Conservation (phyloP, 208 protist species). For the Novymonas esmeraldas region DNA sequence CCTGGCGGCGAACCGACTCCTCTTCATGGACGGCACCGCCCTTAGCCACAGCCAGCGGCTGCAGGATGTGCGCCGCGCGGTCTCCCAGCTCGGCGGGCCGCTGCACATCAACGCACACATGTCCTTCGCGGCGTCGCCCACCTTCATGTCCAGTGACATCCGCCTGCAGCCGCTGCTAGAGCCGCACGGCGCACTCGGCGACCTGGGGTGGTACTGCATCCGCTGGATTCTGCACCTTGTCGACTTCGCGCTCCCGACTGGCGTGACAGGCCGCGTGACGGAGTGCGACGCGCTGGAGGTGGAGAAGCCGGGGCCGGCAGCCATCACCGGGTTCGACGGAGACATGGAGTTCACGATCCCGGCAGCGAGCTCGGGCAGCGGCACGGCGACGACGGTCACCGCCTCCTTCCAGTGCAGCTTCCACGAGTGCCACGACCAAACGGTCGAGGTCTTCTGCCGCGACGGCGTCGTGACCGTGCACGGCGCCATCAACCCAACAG, state of each 20-base stretch:
- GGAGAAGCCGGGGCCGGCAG: constrained; percentile 23
- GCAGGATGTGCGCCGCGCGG: constrained; percentile 40
- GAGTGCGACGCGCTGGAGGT: constrained; percentile 34
- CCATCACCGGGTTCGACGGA: constrained; percentile 66
- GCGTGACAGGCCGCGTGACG: constrained; percentile 52
- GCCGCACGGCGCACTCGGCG: constrained; percentile 67
- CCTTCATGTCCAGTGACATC: constrained; percentile 65
- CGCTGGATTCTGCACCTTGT: constrained; percentile 70
- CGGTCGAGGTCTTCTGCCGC: constrained; percentile 48
- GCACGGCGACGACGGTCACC: constrained; percentile 19
- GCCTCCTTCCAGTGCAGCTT: constrained; percentile 73
- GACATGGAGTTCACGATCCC: constrained; percentile 49
- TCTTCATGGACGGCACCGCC: constrained; percentile 77
- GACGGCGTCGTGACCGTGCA: constrained; percentile 58
- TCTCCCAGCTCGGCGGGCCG: constrained; percentile 39
- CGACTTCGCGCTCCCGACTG: constrained; percentile 53
- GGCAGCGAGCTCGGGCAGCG: background rate
- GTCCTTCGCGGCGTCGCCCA: constrained; percentile 47
- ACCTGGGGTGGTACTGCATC: constrained; percentile 83
- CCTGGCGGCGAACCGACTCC: constrained; percentile 45
- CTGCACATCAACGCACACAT: constrained; percentile 59
- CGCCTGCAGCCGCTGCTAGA: constrained; percentile 58
- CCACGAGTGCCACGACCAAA: constrained; percentile 54
- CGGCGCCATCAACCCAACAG: constrained; percentile 66
- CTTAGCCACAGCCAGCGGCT: constrained; percentile 61